Evolutionary conservation across 1,139 yeast genomes (phyloP).

Genomic region (Kluyveromyces marxianus): DNA sequence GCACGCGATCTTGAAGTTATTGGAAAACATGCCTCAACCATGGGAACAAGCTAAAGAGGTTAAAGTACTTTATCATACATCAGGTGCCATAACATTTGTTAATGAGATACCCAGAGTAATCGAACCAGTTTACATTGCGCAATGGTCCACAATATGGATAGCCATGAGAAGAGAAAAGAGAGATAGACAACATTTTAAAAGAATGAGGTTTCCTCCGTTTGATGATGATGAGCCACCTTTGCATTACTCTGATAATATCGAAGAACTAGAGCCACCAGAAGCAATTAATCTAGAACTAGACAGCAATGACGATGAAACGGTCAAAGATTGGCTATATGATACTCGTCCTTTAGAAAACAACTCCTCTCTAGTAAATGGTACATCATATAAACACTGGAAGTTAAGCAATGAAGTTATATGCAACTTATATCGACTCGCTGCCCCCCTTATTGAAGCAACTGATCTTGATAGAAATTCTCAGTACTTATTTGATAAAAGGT

Average conservation of each 20-base stretch:
- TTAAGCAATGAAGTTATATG: conserved; percentile 58
- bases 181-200: conserved; percentile 79
- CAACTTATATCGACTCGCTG: conserved; percentile 55
- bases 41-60: conserved; percentile 91
- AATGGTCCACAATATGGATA: conserved; percentile 92
- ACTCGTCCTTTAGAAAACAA: conserved; percentile 65
- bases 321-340: conserved; percentile 76
- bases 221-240: conserved; percentile 97
- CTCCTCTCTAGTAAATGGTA: conserved; percentile 51
- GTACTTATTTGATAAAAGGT: conserved; percentile 65
- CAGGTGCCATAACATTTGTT: conserved; percentile 95
- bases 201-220: conserved; percentile 92
- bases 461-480: conserved; percentile 48
- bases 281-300: conserved; percentile 61
- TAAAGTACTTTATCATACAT: conserved; percentile 75
- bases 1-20: conserved; percentile 79
- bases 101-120: conserved; percentile 88
- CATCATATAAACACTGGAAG: conserved; percentile 66
- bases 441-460: conserved; percentile 57
- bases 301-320: conserved; percentile 48
- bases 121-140: conserved; percentile 86
- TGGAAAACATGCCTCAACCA: conserved; percentile 98
- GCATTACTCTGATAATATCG: conserved; percentile 71
- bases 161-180: conserved; percentile 92
- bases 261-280: conserved; percentile 63